These are phyloP conservation scores for Colletotrichum shisoi DNA, from an alignment of 2,329 filamentous ascomycete genomes.

Conservation along the genomic window DNA sequence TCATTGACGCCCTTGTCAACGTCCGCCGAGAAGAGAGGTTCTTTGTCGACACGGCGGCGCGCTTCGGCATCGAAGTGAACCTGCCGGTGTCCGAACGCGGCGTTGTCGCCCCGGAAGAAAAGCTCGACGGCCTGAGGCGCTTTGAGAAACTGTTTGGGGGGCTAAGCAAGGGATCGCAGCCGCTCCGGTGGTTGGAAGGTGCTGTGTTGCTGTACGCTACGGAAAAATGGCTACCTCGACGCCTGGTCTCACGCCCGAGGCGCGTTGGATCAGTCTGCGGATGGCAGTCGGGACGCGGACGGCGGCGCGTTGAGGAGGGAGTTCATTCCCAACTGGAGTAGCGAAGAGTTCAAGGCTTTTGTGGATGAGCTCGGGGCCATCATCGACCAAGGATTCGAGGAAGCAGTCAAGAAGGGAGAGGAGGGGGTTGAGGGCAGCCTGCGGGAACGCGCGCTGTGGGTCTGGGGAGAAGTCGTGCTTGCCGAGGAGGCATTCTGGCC, in stretches of 20 bases:
- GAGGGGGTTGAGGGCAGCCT: constrained; percentile 46
- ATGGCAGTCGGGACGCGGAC: constrained; percentile 59
- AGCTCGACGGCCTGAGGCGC: constrained; percentile 52
- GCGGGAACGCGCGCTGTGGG: constrained; percentile 52
- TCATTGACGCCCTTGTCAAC: constrained; percentile 71
- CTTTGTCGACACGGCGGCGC: constrained; percentile 69
- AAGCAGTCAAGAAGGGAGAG: constrained; percentile 49
- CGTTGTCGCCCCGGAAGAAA: constrained; percentile 44
- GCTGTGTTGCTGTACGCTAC: constrained; percentile 80
- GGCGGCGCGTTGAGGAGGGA: constrained; percentile 69
- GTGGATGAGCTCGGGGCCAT: constrained; percentile 63
- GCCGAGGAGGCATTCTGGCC: constrained; percentile 70
- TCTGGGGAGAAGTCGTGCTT: constrained; percentile 61
- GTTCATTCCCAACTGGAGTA: constrained; percentile 76
- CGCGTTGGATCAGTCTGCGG: constrained; percentile 44
- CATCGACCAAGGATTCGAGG: constrained; percentile 61
- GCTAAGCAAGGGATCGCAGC: constrained; percentile 56
- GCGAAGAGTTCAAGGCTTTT: constrained; percentile 66
- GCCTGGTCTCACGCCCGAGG: constrained; percentile 64
- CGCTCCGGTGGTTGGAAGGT: constrained; percentile 67
- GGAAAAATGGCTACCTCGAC: constrained; percentile 69
- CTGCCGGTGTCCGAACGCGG: constrained; percentile 42
- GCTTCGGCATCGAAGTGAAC: constrained; percentile 65
- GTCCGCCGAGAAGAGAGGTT: constrained; percentile 72
- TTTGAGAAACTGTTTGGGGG: constrained; percentile 62